Percentiles rank a stretch among this genome's conserved stretches.
These are phyloP conservation scores for Ambrosiella xylebori DNA, from an alignment of 2,329 filamentous ascomycete genomes.

Conservation along the genomic window DNA sequence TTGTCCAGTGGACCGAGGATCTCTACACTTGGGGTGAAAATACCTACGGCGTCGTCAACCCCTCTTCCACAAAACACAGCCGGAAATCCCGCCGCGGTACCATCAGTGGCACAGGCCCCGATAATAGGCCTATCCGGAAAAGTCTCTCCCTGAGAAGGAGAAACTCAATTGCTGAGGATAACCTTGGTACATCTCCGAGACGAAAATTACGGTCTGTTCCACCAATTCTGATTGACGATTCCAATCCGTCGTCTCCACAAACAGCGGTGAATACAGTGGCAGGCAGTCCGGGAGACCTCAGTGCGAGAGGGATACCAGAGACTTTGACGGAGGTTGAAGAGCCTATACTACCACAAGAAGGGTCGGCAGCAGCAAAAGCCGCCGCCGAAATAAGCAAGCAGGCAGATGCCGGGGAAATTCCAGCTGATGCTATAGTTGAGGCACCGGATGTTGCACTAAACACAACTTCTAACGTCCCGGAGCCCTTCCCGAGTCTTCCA, in stretches of 20 bases:
- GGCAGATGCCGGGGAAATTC: neutral
- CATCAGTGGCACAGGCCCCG: conserved; percentile 1
- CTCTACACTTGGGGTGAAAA: conserved; percentile 69
- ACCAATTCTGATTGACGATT: conserved; percentile 4
- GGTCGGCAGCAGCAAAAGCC: neutral
- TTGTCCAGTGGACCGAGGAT: conserved; percentile 78
- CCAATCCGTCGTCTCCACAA: neutral
- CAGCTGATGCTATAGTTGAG: neutral
- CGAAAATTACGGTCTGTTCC: conserved; percentile 8
- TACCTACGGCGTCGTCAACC: conserved; percentile 66
- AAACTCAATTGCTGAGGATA: conserved; percentile 5
- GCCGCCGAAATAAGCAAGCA: neutral
- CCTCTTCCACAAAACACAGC: conserved; percentile 5
- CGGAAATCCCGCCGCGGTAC: conserved; percentile 10
- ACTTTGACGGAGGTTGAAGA: neutral
- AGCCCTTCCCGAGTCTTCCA: conserved; percentile 1
- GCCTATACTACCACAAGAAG: neutral
- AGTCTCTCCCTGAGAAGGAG: conserved; percentile 1
- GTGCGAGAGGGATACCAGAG: neutral
- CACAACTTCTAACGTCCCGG: neutral
- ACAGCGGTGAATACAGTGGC: neutral
- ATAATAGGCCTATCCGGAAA: conserved; percentile 2
- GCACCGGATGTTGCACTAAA: neutral
- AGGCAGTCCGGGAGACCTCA: neutral
- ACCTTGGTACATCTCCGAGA: conserved; percentile 2